Percentiles rank a stretch among this genome's conserved stretches.
Conservation (phyloP, 2,329 filamentous ascomycete species). For the Pseudogymnoascus verrucosus region DNA sequence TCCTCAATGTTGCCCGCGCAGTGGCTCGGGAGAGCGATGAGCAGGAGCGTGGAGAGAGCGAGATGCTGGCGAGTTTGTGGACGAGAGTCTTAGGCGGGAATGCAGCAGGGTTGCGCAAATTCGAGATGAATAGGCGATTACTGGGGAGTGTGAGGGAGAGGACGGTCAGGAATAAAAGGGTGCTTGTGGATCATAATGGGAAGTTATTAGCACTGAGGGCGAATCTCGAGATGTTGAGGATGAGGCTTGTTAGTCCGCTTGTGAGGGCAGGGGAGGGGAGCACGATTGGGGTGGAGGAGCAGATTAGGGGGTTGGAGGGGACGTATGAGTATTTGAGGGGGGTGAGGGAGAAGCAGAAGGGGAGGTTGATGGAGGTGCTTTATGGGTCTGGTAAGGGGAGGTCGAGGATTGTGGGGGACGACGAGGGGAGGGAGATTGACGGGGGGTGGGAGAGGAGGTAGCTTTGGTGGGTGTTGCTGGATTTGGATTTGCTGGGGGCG, state of each 20-base stretch:
- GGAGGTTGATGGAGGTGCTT: slow-evolving; percentile 71
- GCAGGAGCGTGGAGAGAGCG: slow-evolving; percentile 72
- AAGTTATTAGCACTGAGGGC: slow-evolving; percentile 77
- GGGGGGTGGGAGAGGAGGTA: background rate
- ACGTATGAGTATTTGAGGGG: slow-evolving; percentile 71
- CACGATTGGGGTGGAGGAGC: slow-evolving; percentile 70
- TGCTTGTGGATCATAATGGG: slow-evolving; percentile 79
- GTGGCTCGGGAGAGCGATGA: slow-evolving; percentile 76
- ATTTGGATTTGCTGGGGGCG: background rate
- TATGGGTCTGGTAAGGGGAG: slow-evolving; percentile 42
- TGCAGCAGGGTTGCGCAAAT: slow-evolving; percentile 71
- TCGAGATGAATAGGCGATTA: slow-evolving; percentile 79
- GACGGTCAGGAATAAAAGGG: slow-evolving; percentile 79
- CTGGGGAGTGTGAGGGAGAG: slow-evolving; percentile 71
- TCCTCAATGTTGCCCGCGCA: slow-evolving; percentile 76
- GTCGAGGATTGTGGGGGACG: background rate
- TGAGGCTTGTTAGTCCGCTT: slow-evolving; percentile 77
- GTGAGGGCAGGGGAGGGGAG: slow-evolving; percentile 62
- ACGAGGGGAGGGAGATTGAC: background rate
- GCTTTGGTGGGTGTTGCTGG: background rate
- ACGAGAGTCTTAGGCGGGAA: slow-evolving; percentile 73
- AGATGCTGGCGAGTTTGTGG: slow-evolving; percentile 80
- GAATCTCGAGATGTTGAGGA: slow-evolving; percentile 74
- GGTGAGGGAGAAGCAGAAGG: slow-evolving; percentile 72
- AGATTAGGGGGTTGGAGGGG: slow-evolving; percentile 73